phyloP scores from a whole-genome alignment of 352 stramenopile species.

The Globisporangium emineosum region DNA sequence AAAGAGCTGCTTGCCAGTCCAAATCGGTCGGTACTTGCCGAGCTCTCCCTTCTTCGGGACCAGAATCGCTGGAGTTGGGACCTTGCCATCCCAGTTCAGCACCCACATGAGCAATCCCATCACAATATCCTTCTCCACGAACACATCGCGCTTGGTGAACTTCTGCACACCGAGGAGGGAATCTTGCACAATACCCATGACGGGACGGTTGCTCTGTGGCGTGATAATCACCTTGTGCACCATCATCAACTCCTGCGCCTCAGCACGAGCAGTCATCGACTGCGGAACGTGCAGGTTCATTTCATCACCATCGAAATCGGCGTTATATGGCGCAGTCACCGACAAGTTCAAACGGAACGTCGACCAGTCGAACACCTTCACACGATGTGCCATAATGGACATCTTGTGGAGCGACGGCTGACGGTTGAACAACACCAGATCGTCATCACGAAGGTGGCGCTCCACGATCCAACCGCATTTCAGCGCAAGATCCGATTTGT shows the following conservation, averaged over 20 bases:
- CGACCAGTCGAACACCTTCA: conserved; percentile 99
- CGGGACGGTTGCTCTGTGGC: conserved; percentile 97
- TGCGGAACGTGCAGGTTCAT: conserved; percentile 99
- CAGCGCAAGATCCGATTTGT: conserved; percentile 94
- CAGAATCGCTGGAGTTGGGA: conserved; percentile 96
- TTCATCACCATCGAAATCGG: conserved; percentile 99
- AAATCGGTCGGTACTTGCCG: conserved; percentile 89
- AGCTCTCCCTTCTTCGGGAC: conserved; percentile 90
- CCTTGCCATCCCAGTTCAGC: conserved; percentile 94
- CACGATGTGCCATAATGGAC: conserved; percentile 99
- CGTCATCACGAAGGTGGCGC: conserved; percentile 96
- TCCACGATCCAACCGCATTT: conserved; percentile 99
- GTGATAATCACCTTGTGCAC: conserved; percentile 98
- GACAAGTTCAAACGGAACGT: conserved; percentile 99
- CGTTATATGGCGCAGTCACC: conserved; percentile 98
- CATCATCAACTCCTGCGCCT: conserved; percentile 98
- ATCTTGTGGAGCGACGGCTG: conserved; percentile 99
- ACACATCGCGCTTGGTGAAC: conserved; percentile 98
- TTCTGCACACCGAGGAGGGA: conserved; percentile 96
- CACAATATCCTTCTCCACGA: conserved; percentile 96
- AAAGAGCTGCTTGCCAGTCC: conserved; percentile 99
- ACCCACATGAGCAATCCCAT: conserved; percentile 99
- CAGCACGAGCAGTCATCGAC: conserved; percentile 95
- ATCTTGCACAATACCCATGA: conserved; percentile 99
- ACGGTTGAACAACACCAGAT: conserved; percentile 99